These are phyloP conservation scores for Cyberlindnera mrakii DNA, from an alignment of 805 yeast genomes.

Conservation along the genomic window DNA sequence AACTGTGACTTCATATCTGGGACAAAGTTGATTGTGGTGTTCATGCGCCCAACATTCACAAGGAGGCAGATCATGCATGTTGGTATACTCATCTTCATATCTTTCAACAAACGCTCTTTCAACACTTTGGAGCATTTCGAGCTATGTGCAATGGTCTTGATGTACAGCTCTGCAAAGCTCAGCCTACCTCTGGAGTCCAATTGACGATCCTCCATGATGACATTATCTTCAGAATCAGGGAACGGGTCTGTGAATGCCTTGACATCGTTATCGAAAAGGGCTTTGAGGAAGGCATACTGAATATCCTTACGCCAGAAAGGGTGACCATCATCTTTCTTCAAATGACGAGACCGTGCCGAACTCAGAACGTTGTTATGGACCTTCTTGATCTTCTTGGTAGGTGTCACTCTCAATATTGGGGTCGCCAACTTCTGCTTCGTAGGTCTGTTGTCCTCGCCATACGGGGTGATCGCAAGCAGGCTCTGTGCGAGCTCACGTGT, in stretches of 20 bases:
- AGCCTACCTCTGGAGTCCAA: slow-evolving; percentile 37
- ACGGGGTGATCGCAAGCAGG: no score
- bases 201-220: slow-evolving; percentile 27
- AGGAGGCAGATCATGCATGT: slow-evolving; percentile 78
- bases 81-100: slow-evolving; percentile 56
- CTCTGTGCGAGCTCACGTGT: no score
- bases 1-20: slow-evolving; percentile 93
- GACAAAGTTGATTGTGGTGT: slow-evolving; percentile 90
- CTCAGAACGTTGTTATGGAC: slow-evolving; percentile 14
- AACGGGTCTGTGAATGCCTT: slow-evolving; percentile 65
- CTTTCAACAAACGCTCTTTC: slow-evolving; percentile 65
- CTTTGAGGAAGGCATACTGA: slow-evolving; percentile 70
- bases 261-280: slow-evolving; percentile 56
- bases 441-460: background rate
- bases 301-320: slow-evolving; percentile 87
- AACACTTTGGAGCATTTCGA: slow-evolving; percentile 78
- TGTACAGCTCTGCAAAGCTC: slow-evolving; percentile 80
- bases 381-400: slow-evolving; percentile 11
- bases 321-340: slow-evolving; percentile 88
- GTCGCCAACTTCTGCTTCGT: background rate
- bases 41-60: slow-evolving; percentile 89
- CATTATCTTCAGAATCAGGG: slow-evolving; percentile 32
- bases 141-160: slow-evolving; percentile 76
- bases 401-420: slow-evolving; percentile 1
- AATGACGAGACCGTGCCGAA: slow-evolving; percentile 42